phyloP scores from a whole-genome alignment of 371 early-diverging fungal species.

The Encephalitozoon intestinalis region DNA sequence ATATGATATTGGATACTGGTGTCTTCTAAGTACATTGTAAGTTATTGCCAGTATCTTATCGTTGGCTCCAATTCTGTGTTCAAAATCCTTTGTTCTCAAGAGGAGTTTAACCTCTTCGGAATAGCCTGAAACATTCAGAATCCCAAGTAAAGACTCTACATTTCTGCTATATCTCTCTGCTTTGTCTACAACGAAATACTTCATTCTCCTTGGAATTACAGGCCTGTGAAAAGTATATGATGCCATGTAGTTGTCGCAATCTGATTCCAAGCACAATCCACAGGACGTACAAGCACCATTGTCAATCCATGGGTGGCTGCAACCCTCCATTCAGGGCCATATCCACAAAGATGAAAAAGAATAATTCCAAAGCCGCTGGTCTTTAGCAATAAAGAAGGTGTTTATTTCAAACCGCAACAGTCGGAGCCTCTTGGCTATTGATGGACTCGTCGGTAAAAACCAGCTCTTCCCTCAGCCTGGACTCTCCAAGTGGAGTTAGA shows the following conservation, averaged over 20 bases:
- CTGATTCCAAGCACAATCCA: not conserved
- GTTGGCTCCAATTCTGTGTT: not conserved
- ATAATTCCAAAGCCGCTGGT: not conserved
- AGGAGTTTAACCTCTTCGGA: not conserved
- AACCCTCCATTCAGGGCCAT: not conserved
- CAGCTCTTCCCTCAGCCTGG: slow-evolving; percentile 49
- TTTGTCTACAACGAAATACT: not conserved
- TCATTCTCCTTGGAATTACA: not conserved
- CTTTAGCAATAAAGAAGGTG: not conserved
- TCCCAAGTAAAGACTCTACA: not conserved
- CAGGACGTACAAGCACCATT: not conserved
- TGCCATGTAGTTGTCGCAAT: not conserved
- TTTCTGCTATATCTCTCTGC: not conserved
- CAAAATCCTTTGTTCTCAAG: not conserved
- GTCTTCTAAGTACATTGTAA: not conserved
- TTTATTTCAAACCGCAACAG: not conserved
- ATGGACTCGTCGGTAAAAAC: slow-evolving; percentile 42
- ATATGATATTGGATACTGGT: slow-evolving; percentile 6
- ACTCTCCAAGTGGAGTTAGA: slow-evolving; percentile 52
- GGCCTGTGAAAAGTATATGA: not conserved
- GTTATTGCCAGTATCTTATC: not conserved
- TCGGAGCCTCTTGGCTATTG: not conserved
- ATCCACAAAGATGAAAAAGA: not conserved
- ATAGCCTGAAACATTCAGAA: not conserved
- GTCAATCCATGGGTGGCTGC: not conserved